phyloP scores from a whole-genome alignment of 495 filamentous ascomycete species.

The Delitschia confertaspora region DNA sequence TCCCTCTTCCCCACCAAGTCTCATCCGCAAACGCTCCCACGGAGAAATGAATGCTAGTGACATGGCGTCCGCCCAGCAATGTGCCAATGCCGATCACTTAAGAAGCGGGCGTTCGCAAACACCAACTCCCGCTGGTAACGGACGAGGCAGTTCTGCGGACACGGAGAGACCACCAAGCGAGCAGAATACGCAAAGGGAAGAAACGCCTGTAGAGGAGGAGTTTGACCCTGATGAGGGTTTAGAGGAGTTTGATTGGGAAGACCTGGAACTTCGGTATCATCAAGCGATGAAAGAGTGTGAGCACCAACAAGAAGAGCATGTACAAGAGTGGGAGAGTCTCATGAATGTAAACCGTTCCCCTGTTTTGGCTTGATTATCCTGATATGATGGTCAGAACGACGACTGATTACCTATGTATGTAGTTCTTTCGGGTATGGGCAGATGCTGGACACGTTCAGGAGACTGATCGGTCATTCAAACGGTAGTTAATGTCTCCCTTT shows the following conservation, averaged over 20 bases:
- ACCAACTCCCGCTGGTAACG: background rate
- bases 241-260: conserved; percentile 35
- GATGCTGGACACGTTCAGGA: conserved; percentile 56
- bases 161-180: conserved; percentile 16
- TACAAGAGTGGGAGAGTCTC: conserved; percentile 40
- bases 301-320: conserved; percentile 50
- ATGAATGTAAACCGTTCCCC: conserved; percentile 12
- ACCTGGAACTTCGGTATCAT: conserved; percentile 55
- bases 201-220: conserved; percentile 4
- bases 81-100: background rate
- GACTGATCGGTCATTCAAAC: conserved; percentile 59
- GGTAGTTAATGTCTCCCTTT: conserved; percentile 35
- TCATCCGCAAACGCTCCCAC: background rate
- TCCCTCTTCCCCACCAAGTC: conserved; percentile 5
- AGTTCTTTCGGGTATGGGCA: conserved; percentile 68
- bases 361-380: background rate
- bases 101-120: conserved; percentile 2
- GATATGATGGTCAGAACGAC: conserved; percentile 7
- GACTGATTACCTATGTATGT: background rate
- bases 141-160: conserved; percentile 8
- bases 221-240: conserved; percentile 7
- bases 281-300: conserved; percentile 51
- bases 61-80: background rate
- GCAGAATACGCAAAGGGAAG: conserved; percentile 13
- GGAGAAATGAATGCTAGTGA: conserved; percentile 1